These are phyloP conservation scores for Penicillium daleae DNA, from an alignment of 495 filamentous ascomycete species.

Conservation along the genomic window DNA sequence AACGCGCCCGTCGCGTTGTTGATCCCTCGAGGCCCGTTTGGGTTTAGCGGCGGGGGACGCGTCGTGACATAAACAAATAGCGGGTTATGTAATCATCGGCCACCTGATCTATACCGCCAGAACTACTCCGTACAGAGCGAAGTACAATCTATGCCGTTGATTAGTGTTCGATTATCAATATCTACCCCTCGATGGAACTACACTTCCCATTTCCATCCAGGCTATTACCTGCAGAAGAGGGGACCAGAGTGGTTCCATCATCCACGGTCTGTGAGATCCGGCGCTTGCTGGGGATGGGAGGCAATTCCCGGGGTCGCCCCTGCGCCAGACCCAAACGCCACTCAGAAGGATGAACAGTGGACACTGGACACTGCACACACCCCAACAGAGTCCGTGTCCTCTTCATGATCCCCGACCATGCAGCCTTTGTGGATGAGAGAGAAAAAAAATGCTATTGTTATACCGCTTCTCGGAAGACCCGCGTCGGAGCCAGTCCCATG, in stretches of 20 bases:
- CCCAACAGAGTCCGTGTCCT: too few relatives aligned
- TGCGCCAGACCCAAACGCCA: conserved; percentile 18
- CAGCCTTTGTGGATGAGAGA: neutral
- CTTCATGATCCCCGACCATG: neutral
- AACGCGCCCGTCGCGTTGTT: conserved; percentile 41
- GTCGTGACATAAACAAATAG: conserved; percentile 40
- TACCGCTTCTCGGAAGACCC: neutral
- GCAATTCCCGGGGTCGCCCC: conserved; percentile 9
- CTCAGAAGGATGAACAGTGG: too few relatives aligned
- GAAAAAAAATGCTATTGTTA: neutral
- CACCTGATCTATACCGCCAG: neutral
- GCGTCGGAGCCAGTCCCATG: conserved; percentile 9
- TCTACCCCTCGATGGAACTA: too few relatives aligned
- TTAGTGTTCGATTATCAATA: too few relatives aligned
- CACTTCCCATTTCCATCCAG: neutral
- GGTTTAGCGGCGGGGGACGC: conserved; percentile 37
- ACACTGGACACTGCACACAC: neutral
- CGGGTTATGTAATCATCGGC: conserved; percentile 23
- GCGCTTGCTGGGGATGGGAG: neutral
- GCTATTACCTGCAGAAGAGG: neutral
- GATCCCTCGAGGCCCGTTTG: conserved; percentile 28
- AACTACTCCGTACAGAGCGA: too few relatives aligned
- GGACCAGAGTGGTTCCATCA: neutral
- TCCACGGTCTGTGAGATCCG: neutral
- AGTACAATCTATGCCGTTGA: too few relatives aligned